A percentile compares a stretch with the other conserved stretches of the same genome.
Conservation (phyloP, 805 yeast species). For the Wickerhamomyces canadensis region DNA sequence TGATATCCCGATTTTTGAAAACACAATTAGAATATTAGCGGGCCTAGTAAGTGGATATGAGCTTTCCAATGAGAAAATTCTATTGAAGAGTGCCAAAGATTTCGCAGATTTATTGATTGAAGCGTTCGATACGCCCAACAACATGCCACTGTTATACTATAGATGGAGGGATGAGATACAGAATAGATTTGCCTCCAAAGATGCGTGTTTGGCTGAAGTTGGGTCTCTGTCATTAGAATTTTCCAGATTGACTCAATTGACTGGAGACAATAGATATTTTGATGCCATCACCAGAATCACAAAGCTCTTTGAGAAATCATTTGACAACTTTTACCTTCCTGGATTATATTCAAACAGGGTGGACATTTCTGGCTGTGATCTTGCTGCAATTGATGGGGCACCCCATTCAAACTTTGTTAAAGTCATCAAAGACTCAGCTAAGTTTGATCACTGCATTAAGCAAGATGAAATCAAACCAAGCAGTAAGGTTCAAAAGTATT, state of each 20-base stretch:
- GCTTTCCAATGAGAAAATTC: slow-evolving; percentile 31
- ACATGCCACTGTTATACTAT: slow-evolving; percentile 44
- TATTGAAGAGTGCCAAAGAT: slow-evolving; percentile 36
- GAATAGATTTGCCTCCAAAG: slow-evolving; percentile 33
- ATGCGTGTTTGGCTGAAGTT: slow-evolving; percentile 38
- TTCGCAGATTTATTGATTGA: slow-evolving; percentile 45
- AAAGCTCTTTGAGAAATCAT: slow-evolving; percentile 29
- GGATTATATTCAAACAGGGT: slow-evolving; percentile 39
- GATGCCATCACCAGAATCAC: slow-evolving; percentile 44
- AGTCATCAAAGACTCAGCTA: slow-evolving; percentile 26
- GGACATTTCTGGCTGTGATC: slow-evolving; percentile 48
- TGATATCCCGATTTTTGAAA: slow-evolving; percentile 45
- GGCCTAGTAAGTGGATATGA: slow-evolving; percentile 51
- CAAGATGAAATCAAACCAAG: slow-evolving; percentile 19
- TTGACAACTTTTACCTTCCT: slow-evolving; percentile 30
- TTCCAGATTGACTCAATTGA: slow-evolving; percentile 44
- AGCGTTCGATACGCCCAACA: slow-evolving; percentile 55
- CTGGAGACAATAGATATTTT: slow-evolving; percentile 42
- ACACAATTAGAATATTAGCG: slow-evolving; percentile 46
- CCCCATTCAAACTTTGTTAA: slow-evolving; percentile 31
- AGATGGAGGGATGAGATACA: slow-evolving; percentile 33
- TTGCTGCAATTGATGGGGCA: slow-evolving; percentile 23
- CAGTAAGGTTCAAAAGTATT: slow-evolving; percentile 15
- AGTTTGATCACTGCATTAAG: slow-evolving; percentile 30
- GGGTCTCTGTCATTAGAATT: slow-evolving; percentile 49